phyloP scores from a whole-genome alignment of 371 early-diverging fungal species.

The Sanchytrium tribonematis region DNA sequence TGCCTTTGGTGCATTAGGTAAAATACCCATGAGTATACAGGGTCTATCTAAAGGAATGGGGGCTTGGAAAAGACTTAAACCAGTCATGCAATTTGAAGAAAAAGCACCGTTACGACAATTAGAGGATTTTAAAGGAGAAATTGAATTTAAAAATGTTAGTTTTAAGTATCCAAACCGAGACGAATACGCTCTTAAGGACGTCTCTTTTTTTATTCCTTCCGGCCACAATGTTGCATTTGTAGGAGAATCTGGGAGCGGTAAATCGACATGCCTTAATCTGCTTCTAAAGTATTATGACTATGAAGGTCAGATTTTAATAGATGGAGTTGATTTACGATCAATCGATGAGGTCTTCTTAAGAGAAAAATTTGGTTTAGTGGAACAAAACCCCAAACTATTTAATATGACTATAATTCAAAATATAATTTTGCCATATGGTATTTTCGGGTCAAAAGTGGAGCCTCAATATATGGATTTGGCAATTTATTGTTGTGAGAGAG shows the following conservation, averaged over 20 bases:
- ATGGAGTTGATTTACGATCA: conserved; percentile 2
- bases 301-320: neutral
- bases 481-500: neutral
- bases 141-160: conserved; percentile 9
- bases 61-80: neutral
- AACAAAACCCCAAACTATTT: conserved; percentile 1
- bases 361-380: conserved; percentile 1
- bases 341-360: neutral
- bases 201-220: conserved; percentile 5
- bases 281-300: neutral
- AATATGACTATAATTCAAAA: neutral
- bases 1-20: neutral
- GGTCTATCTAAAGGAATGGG: neutral
- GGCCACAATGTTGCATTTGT: conserved; percentile 23
- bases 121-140: neutral
- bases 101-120: neutral
- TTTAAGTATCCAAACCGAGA: conserved; percentile 10
- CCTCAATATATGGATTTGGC: neutral
- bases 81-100: neutral
- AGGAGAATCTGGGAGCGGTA: conserved; percentile 9
- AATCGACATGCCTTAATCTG: neutral
- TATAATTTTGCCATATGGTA: neutral
- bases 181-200: conserved; percentile 4
- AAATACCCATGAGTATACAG: neutral
- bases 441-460: neutral